Conservation (phyloP, 2,329 filamentous ascomycete genomes). For the Chaetomiaceae sp. region DNA sequence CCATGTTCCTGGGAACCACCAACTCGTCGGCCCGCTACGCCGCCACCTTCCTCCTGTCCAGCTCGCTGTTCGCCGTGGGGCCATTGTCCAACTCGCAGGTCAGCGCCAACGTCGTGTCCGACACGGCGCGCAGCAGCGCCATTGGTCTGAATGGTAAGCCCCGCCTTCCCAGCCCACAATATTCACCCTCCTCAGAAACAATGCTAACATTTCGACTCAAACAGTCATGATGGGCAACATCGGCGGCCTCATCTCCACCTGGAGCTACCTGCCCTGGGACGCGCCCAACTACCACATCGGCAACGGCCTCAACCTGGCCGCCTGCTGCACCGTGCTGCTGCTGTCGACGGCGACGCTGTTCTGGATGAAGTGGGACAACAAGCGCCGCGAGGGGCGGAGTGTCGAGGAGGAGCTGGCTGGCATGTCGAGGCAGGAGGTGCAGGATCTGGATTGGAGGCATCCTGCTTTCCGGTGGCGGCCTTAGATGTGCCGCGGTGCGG, state of each 20-base stretch:
- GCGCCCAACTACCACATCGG: conserved; percentile 63
- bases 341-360: conserved; percentile 44
- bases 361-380: conserved; percentile 63
- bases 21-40: conserved; percentile 55
- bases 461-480: conserved; percentile 59
- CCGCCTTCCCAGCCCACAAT: background rate
- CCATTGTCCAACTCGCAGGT: conserved; percentile 62
- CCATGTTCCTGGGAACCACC: conserved; percentile 59
- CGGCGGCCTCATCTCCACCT: conserved; percentile 46
- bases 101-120: conserved; percentile 64
- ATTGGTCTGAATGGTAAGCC: conserved; percentile 25
- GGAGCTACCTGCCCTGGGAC: conserved; percentile 60
- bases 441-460: conserved; percentile 64
- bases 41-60: conserved; percentile 63
- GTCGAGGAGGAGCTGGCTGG: conserved; percentile 55
- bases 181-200: background rate
- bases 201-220: background rate
- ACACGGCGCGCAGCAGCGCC: conserved; percentile 54
- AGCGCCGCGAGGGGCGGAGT: conserved; percentile 48
- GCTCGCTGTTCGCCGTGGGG: conserved; percentile 58
- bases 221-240: conserved; percentile 29
- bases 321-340: conserved; percentile 52
- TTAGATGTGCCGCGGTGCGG: background rate
- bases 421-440: conserved; percentile 48
- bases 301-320: conserved; percentile 65